Conservation (phyloP, 768 basidiomycete genomes). For the Strobilomyces dryophilus region DNA sequence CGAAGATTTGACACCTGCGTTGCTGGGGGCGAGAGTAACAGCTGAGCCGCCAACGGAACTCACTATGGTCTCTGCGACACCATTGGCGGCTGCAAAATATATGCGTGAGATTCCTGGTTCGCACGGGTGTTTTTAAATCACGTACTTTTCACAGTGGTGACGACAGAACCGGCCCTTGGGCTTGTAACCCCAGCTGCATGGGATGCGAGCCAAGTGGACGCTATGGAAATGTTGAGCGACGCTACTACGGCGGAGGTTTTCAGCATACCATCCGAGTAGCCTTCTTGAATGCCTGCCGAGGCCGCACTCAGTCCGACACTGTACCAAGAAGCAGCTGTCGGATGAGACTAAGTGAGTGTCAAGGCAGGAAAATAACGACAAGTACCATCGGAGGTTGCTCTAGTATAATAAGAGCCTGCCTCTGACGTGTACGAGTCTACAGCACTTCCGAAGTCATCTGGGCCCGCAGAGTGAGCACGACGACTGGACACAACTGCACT, state of each 20-base stretch:
- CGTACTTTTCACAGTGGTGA: constrained; percentile 26
- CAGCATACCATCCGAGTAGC: constrained; percentile 18
- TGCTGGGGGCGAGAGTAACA: constrained; percentile 51
- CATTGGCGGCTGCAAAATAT: constrained; percentile 45
- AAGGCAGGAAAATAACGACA: background rate
- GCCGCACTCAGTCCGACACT: constrained; percentile 13
- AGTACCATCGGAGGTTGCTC: constrained; percentile 24
- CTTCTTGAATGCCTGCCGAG: constrained; percentile 10
- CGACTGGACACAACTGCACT: background rate
- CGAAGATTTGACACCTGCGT: constrained; percentile 40
- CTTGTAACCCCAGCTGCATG: constrained; percentile 1
- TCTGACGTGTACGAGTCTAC: constrained; percentile 38
- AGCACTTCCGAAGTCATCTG: constrained; percentile 33
- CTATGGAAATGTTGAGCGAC: constrained; percentile 2
- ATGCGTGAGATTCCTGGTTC: background rate
- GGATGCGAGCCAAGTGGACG: constrained; percentile 17
- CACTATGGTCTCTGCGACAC: constrained; percentile 48
- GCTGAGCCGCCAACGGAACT: constrained; percentile 56
- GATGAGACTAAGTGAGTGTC: background rate
- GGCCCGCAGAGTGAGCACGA: constrained; percentile 4
- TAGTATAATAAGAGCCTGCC: constrained; percentile 31
- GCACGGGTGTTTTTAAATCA: background rate
- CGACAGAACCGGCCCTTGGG: background rate
- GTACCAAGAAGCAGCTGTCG: constrained; percentile 17
- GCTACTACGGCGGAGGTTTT: background rate